phyloP scores from a whole-genome alignment of 306 rosid genomes.

The Cajanus cajan region DNA sequence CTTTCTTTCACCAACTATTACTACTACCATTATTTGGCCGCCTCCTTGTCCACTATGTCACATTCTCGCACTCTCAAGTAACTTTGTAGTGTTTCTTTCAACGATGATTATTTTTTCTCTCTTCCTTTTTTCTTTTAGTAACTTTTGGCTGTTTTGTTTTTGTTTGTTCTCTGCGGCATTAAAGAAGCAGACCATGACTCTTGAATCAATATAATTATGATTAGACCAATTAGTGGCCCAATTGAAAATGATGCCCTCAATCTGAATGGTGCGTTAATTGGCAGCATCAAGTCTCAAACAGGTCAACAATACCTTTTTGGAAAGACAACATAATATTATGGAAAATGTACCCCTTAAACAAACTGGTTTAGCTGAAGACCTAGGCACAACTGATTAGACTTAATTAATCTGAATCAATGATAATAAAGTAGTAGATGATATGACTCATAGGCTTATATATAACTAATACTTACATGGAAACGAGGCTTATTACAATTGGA shows the following conservation, averaged over 20 bases:
- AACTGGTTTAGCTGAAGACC: slow-evolving; percentile 29
- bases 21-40: slow-evolving; percentile 32
- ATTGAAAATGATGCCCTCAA: slow-evolving; percentile 36
- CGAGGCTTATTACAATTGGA: background rate
- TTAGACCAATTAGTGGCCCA: slow-evolving; percentile 37
- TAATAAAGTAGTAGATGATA: slow-evolving; percentile 3
- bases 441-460: background rate
- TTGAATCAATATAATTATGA: slow-evolving; percentile 32
- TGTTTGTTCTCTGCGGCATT: slow-evolving; percentile 25
- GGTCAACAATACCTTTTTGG: slow-evolving; percentile 43
- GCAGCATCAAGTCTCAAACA: slow-evolving; percentile 21
- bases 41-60: slow-evolving; percentile 30
- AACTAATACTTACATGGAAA: background rate
- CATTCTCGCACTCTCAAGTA: slow-evolving; percentile 36
- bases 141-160: slow-evolving; percentile 31
- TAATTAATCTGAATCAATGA: slow-evolving; percentile 16
- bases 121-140: background rate
- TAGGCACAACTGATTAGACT: slow-evolving; percentile 36
- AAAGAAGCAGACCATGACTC: slow-evolving; percentile 27
- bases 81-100: slow-evolving; percentile 12
- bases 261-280: slow-evolving; percentile 35
- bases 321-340: slow-evolving; percentile 24
- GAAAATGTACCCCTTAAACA: slow-evolving; percentile 12
- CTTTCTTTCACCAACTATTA: slow-evolving; percentile 31
- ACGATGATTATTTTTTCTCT: slow-evolving; percentile 3